Base-by-base conservation (phyloP, 306 rosid species). In the Trichosanthes cucumerina region DNA sequence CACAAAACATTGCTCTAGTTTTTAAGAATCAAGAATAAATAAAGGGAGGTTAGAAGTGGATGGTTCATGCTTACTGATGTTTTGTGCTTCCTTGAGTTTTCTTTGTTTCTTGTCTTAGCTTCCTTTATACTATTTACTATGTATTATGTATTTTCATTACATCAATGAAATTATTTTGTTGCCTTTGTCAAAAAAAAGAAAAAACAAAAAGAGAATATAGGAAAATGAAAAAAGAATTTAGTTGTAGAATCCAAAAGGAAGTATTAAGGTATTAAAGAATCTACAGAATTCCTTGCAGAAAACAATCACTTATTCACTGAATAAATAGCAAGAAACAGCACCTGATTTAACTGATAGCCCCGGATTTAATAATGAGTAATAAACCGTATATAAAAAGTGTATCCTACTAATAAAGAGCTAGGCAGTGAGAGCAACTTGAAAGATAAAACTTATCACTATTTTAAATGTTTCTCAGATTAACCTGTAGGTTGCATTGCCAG, bases 401-500 rank as follows among this genome's bases (percentile, higher is more conserved):
- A 39, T 0, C 31, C 53, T n/a, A 39, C 31, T 39, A 68, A 39
- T n/a, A 68, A 39, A 41, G 75, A 43, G 33, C 33, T 68, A 39
- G 11, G 11, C 1, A 69, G n/a, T 21, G 5, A 43, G 54, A 69
- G 75, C 54, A 43, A 5, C n/a, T 43, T 69, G 54, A 43, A 23
- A 4, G 62, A 74, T 15, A 74, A 53, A 47, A 28, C 38, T 7
- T 28, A 52, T 73, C 19, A 28, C 24, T 33, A 74, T 18, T 49
- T 34, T 74, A 33, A 58, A 81, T 33, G 46, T 76, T 46, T 52
- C 59, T 74, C 62, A 53, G 63, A 84, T 74, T 74, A 82, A 94
- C 98, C 88, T 94, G 90, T 90, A 94, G 82, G 83, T 88, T 70
- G 97, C 97, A 81, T 76, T 86, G 38, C 98, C 98, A 78, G 97